These are phyloP conservation scores for Angomonas deanei DNA, from an alignment of 208 protist species.

Conservation along the genomic window DNA sequence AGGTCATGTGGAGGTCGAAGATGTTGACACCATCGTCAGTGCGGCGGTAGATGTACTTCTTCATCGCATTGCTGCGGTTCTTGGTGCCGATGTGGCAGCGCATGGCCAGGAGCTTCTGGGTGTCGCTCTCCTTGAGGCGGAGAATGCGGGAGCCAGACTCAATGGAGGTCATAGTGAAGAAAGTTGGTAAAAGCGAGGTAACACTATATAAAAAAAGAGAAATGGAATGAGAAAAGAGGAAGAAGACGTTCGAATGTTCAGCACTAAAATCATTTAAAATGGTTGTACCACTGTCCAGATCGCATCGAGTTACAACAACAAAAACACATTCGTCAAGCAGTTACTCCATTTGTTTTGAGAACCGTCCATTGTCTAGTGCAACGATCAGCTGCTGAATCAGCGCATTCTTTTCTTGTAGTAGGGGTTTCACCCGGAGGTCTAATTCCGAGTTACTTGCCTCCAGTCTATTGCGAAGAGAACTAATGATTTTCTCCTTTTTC, in stretches of 20 bases:
- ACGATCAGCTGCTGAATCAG: neutral
- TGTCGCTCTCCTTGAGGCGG: conserved; percentile 88
- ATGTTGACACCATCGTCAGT: conserved; percentile 92
- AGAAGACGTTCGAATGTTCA: neutral
- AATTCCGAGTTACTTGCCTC: neutral
- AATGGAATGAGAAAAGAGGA: neutral
- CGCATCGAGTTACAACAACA: neutral
- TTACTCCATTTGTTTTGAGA: neutral
- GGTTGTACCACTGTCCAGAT: neutral
- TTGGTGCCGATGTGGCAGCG: conserved; percentile 95
- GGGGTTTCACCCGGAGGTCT: neutral
- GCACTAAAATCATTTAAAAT: neutral
- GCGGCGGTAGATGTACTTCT: conserved; percentile 93
- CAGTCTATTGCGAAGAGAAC: neutral
- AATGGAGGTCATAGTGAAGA: conserved; percentile 52
- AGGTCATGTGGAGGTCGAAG: conserved; percentile 98
- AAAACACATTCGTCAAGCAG: neutral
- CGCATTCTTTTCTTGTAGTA: neutral
- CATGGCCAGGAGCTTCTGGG: conserved; percentile 96
- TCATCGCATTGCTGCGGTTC: conserved; percentile 94
- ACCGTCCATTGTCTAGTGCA: neutral
- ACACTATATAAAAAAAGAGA: neutral
- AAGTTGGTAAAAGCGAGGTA: neutral
- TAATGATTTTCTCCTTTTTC: conserved; percentile 11
- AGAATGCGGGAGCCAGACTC: conserved; percentile 70